phyloP scores from a whole-genome alignment of 768 basidiomycete genomes.

The Cyathus striatus region DNA sequence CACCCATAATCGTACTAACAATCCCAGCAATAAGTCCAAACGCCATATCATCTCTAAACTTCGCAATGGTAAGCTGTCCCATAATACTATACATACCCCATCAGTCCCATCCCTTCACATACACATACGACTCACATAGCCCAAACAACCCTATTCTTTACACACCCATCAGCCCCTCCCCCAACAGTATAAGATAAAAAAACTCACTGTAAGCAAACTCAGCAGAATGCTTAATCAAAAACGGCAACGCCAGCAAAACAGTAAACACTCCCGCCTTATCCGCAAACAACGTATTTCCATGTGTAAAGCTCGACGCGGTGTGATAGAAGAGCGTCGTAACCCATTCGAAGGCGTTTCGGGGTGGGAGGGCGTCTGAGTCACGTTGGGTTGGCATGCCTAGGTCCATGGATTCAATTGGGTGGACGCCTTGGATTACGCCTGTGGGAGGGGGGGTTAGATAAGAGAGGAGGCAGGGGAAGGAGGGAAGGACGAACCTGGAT shows the following conservation, averaged over 20 bases:
- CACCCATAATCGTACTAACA: conserved; percentile 61
- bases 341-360: conserved; percentile 51
- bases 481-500: conserved; percentile 45
- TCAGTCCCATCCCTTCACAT: too few relatives aligned
- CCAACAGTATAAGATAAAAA: background rate
- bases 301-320: conserved; percentile 30
- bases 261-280: conserved; percentile 68
- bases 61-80: conserved; percentile 66
- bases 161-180: background rate
- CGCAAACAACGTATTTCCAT: conserved; percentile 64
- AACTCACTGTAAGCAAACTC: background rate
- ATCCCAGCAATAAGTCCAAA: conserved; percentile 61
- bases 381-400: conserved; percentile 52
- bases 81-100: conserved; percentile 46
- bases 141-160: background rate
- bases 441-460: background rate
- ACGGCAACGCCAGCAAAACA: conserved; percentile 25
- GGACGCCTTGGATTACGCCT: conserved; percentile 54
- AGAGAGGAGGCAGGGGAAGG: background rate
- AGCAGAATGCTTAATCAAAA: background rate
- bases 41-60: conserved; percentile 73
- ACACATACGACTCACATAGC: background rate
- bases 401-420: conserved; percentile 35
- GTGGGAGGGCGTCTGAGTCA: conserved; percentile 75
- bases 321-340: conserved; percentile 42